Base-by-base conservation (phyloP, 345 rosid genomes). In the Arabis hirsuta region DNA sequence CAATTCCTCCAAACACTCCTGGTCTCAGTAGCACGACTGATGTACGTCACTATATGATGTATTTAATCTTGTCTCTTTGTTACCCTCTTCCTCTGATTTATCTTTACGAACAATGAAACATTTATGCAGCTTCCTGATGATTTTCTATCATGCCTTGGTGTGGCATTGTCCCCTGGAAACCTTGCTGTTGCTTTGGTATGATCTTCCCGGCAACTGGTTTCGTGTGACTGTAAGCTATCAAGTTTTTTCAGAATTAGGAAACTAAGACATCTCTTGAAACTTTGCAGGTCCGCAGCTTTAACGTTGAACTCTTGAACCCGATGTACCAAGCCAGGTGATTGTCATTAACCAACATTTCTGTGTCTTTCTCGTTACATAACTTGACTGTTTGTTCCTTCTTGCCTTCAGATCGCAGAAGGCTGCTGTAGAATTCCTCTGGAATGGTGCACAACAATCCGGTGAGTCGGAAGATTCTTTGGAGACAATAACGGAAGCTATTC, bases 261-360 rank as follows among this genome's bases (percentile, higher is more conserved):
- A 22, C 71, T 34, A 56, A 68, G 51, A 67, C 39, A 50, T 73
- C 13, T 61, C 57, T 48, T 67, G 43, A 55, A 31, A 50, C 20
- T 75, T 61, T 80, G 76, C 81, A 91, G 99, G 97, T 91, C 38
- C 97, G 97, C 41, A 85, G 79, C 83, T 84, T 88, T 72, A 89
- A 91, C 69, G 74, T 76, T 38, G 86, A 84, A 44, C 83, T 82
- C 54, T 82, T 95, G 84, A 81, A 90, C 81, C 96, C 75, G 39
- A 95, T 95, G 98, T 95, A 95, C 60, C 84, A 90, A 76, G 89
- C 88, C 65, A 88, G 99, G 98, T 92, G 41, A 72, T 9, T 59
- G 31, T 71, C 67, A 7, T 31, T 44, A 47, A 76, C 26, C 24
- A 51, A 19, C 20, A 19, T 53, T 47, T 31, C 36, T 53, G 10